These are phyloP conservation scores for Clonostachys solani DNA, from an alignment of 2,329 filamentous ascomycete genomes.

Conservation along the genomic window DNA sequence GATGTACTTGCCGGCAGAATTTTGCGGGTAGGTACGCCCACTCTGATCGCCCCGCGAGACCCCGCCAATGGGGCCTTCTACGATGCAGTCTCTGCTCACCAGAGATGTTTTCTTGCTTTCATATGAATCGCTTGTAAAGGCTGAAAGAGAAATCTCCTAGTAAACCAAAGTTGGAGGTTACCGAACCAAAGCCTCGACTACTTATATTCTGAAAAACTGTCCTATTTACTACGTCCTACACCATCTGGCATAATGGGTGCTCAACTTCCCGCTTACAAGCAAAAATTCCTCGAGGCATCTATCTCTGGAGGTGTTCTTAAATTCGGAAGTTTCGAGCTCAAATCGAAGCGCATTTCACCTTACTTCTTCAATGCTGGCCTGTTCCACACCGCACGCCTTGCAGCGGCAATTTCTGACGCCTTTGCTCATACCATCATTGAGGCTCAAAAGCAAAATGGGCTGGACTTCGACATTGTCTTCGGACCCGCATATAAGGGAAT, in stretches of 20 bases:
- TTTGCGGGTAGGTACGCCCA: background rate
- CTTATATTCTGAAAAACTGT: too few species aligned
- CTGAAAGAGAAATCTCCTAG: background rate
- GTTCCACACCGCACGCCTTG: conserved; percentile 77
- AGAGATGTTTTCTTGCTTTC: background rate
- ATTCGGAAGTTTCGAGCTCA: conserved; percentile 83
- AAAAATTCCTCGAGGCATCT: conserved; percentile 66
- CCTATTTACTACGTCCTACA: too few species aligned
- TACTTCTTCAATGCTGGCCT: conserved; percentile 98
- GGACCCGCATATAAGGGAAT: conserved; percentile 97
- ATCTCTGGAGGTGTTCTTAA: conserved; percentile 67
- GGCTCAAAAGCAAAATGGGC: conserved; percentile 32
- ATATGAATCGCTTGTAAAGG: too few species aligned
- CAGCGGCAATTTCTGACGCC: conserved; percentile 73
- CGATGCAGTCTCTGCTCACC: background rate
- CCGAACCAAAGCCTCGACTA: too few species aligned
- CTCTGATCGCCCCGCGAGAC: background rate
- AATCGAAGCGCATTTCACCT: conserved; percentile 85
- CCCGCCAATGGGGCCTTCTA: background rate
- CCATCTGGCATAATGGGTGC: conserved; percentile 27
- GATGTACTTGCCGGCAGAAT: background rate
- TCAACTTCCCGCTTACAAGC: conserved; percentile 61
- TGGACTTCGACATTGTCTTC: conserved; percentile 81
- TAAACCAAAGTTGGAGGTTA: background rate
- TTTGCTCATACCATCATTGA: conserved; percentile 67